Evolutionary conservation across 805 yeast genomes (phyloP).

Genomic region (Yamadazyma kitorensis): DNA sequence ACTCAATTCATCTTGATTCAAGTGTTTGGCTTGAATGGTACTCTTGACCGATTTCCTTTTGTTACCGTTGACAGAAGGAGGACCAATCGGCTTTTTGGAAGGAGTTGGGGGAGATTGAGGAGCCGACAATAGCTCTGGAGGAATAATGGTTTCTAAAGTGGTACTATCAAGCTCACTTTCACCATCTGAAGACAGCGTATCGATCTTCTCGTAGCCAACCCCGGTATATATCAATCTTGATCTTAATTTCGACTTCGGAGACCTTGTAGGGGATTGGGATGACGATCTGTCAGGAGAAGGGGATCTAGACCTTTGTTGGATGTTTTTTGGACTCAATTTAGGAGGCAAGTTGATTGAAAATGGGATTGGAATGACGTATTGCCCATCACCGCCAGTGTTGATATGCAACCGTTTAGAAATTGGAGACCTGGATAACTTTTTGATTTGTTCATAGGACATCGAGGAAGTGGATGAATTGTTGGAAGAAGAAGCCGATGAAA

Average conservation of each 20-base stretch:
- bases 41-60: slow-evolving; percentile 26
- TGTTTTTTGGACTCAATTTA: slow-evolving; percentile 29
- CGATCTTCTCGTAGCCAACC: slow-evolving; percentile 33
- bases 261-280: slow-evolving; percentile 10
- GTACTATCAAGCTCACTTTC: slow-evolving; percentile 3
- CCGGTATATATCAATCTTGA: slow-evolving; percentile 30
- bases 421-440: slow-evolving; percentile 31
- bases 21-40: slow-evolving; percentile 15
- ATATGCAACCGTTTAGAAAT: slow-evolving; percentile 36
- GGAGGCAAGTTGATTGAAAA: slow-evolving; percentile 42
- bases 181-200: slow-evolving; percentile 21
- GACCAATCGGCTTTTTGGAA: slow-evolving; percentile 14
- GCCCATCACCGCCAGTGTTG: slow-evolving; percentile 17
- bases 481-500: slow-evolving; percentile 19
- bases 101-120: slow-evolving; percentile 8
- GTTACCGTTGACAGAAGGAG: slow-evolving; percentile 26
- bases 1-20: slow-evolving; percentile 37
- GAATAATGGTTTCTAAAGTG: slow-evolving; percentile 1
- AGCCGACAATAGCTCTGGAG: slow-evolving; percentile 5
- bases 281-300: slow-evolving; percentile 5
- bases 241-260: slow-evolving; percentile 7
- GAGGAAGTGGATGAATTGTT: slow-evolving; percentile 1
- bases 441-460: slow-evolving; percentile 10
- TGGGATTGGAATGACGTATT: slow-evolving; percentile 42
- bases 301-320: slow-evolving; percentile 6